phyloP scores from a whole-genome alignment of 1,139 yeast species.

The Pichia sp. region DNA sequence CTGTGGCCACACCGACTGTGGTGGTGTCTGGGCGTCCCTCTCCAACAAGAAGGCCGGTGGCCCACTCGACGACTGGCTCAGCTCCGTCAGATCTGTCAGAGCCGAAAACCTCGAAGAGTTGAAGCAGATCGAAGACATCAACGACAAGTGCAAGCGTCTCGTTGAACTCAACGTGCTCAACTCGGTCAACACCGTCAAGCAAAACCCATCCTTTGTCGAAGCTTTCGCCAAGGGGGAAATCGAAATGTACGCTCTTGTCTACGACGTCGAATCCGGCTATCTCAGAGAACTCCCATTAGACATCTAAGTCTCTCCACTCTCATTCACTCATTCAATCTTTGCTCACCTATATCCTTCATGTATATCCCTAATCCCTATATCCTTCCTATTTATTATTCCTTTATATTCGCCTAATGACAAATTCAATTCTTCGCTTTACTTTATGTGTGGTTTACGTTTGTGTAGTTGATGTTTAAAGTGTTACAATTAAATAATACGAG shows the following conservation, averaged over 20 bases:
- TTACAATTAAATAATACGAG: too few relatives aligned
- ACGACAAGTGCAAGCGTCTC: conserved; percentile 59
- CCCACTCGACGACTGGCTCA: conserved; percentile 74
- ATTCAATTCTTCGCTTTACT: too few relatives aligned
- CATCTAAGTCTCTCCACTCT: conserved; percentile 29
- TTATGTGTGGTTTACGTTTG: too few relatives aligned
- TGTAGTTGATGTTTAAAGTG: too few relatives aligned
- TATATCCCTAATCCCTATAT: neutral
- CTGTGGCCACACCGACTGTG: conserved; percentile 99
- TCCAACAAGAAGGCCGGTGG: conserved; percentile 70
- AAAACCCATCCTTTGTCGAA: conserved; percentile 72
- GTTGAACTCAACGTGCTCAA: conserved; percentile 78
- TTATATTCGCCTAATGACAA: too few relatives aligned
- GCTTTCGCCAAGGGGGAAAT: conserved; percentile 74
- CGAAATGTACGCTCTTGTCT: conserved; percentile 85
- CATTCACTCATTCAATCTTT: neutral
- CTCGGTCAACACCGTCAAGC: conserved; percentile 54
- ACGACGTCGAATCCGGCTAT: conserved; percentile 80
- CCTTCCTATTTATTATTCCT: too few relatives aligned
- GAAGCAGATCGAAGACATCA: conserved; percentile 50
- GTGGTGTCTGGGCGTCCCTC: conserved; percentile 90
- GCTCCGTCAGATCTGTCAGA: conserved; percentile 69
- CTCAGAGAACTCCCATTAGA: conserved; percentile 52
- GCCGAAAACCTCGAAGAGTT: conserved; percentile 34
- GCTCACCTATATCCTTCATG: neutral